Base-by-base conservation (phyloP, 495 filamentous ascomycete species). In the Rhypophila decipiens region DNA sequence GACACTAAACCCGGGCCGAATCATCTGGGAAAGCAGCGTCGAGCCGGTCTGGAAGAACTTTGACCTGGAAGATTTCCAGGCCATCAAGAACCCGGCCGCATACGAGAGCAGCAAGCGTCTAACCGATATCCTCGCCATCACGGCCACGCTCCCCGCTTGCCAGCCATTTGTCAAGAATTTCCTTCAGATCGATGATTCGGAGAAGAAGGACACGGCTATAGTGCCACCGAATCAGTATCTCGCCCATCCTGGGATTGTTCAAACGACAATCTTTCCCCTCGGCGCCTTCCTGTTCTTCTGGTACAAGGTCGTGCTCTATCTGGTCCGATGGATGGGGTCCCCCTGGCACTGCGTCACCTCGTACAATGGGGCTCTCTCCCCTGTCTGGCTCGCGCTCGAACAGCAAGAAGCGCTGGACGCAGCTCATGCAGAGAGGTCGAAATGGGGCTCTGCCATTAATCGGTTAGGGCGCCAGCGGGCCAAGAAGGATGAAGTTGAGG, bases 51-150 rank as follows among this genome's bases (percentile, higher is more conserved):
- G 56, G 58, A 64, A 77, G 0, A 47, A 65, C 7, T 80, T 95
- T 52, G 57, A 74, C 11, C 39, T 77, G 5, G 69, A 79, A 22
- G 93, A 98, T 62, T 73, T 97, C 44, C 88, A 97, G 61, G 86
- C 79, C 5, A 60, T 90, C 27, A 66, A 73, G 9, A 76, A 77
- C 11, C 45, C 37, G 5, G 62, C 67, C 2, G 75, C 89, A 13
- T 98, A 98, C 67, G 90, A 96, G 67, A 79, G 76, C 41, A 83
- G 82, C 37, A 96, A 96, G 68, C 80, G 88, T 3, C 67, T 97
- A 2, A 89, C 87, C 1, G 93, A 98, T 63, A 51, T 96, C 37
- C 65, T 98, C 39, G 78, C 79, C 15, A 66, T 98, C 31, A 94
- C 89, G 0, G 79, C 84, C 5, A 63, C 80, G 11, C 72, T 91